phyloP scores from a whole-genome alignment of 2,329 filamentous ascomycete genomes.

The Parastagonospora avenae region DNA sequence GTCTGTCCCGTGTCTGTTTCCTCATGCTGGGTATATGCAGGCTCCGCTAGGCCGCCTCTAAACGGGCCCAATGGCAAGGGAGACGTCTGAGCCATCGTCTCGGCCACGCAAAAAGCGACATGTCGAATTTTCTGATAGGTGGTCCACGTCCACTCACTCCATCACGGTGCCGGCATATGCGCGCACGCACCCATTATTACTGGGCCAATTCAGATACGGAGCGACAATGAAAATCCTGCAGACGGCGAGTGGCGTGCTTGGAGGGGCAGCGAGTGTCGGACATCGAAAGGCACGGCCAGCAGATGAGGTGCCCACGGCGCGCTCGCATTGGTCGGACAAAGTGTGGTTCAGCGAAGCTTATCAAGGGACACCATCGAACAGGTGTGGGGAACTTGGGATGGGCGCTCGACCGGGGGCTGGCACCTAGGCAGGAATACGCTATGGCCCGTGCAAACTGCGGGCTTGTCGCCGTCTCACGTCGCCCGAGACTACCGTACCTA shows the following conservation, averaged over 20 bases:
- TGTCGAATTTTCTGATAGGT: conserved; percentile 37
- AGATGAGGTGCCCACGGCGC: conserved; percentile 6
- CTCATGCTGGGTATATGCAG: conserved; percentile 46
- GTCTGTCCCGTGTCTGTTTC: conserved; percentile 47
- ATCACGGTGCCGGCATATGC: conserved; percentile 25
- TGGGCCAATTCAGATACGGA: conserved; percentile 21
- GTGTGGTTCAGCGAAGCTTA: conserved; percentile 37
- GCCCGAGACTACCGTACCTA: neutral
- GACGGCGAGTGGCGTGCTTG: conserved; percentile 27
- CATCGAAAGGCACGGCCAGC: conserved; percentile 8
- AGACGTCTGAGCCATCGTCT: conserved; percentile 19
- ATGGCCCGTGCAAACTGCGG: conserved; percentile 13
- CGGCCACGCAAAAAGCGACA: conserved; percentile 27
- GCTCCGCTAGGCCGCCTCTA: conserved; percentile 23
- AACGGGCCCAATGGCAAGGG: conserved; percentile 29
- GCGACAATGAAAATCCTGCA: conserved; percentile 20
- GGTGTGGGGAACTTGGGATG: conserved; percentile 21
- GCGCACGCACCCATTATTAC: conserved; percentile 11
- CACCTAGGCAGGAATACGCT: neutral
- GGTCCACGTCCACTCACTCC: conserved; percentile 15
- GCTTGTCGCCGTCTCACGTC: neutral
- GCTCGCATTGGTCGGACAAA: conserved; percentile 20
- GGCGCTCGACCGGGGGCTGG: conserved; percentile 12
- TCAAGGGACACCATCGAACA: conserved; percentile 27
- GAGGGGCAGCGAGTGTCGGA: conserved; percentile 16